Percentiles rank a stretch among this genome's conserved stretches.
phyloP scores from a whole-genome alignment of 2,329 filamentous ascomycete genomes.

The Raffaelea arxii region DNA sequence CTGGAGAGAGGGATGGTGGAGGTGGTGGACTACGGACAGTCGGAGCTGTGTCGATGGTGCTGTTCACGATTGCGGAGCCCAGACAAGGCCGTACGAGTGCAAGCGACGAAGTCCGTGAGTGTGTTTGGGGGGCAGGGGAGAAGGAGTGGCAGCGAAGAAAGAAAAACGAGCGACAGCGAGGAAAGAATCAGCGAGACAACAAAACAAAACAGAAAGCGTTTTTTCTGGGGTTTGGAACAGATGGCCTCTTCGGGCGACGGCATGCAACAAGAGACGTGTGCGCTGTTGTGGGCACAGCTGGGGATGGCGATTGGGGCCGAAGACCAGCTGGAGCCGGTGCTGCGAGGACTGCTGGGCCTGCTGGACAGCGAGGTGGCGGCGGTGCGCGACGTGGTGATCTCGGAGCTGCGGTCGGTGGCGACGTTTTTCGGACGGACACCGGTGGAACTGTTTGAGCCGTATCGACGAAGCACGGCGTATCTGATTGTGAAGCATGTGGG shows the following conservation, averaged over 20 bases:
- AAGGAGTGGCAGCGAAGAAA: not conserved
- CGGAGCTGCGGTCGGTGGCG: slow-evolving; percentile 50
- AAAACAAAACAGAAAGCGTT: slow-evolving; percentile 6
- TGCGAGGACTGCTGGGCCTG: slow-evolving; percentile 9
- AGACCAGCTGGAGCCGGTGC: slow-evolving; percentile 10
- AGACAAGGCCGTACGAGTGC: slow-evolving; percentile 10
- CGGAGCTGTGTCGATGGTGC: slow-evolving; percentile 9
- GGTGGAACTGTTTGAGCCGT: slow-evolving; percentile 68
- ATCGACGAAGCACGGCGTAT: slow-evolving; percentile 79
- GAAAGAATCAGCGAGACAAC: not conserved
- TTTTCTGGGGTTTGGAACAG: slow-evolving; percentile 7
- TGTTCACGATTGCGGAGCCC: slow-evolving; percentile 6
- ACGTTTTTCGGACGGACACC: slow-evolving; percentile 52
- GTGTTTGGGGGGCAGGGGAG: not conserved
- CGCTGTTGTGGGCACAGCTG: slow-evolving; percentile 10
- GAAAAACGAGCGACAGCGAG: slow-evolving; percentile 4
- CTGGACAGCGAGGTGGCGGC: slow-evolving; percentile 8
- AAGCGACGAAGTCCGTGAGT: slow-evolving; percentile 4
- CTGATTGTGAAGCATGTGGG: slow-evolving; percentile 74
- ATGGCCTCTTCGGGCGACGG: slow-evolving; percentile 6
- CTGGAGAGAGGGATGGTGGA: no score
- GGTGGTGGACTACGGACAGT: slow-evolving; percentile 10
- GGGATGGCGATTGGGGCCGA: slow-evolving; percentile 10
- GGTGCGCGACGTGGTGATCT: slow-evolving; percentile 8
- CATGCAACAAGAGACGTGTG: slow-evolving; percentile 10